Evolutionary conservation across 441 rosid species (phyloP).

Genomic region (Jatropha multifida): DNA sequence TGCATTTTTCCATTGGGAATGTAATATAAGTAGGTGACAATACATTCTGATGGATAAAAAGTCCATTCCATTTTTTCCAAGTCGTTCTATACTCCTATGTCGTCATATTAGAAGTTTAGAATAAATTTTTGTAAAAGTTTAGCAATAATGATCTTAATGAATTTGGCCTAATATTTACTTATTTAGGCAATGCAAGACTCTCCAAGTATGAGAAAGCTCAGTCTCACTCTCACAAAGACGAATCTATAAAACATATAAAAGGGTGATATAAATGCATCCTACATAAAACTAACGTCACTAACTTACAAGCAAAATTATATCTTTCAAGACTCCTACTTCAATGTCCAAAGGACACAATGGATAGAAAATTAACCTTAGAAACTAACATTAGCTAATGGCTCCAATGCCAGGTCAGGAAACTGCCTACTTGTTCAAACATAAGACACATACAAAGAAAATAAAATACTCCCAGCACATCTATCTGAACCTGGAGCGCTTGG

Average conservation of each 20-base stretch:
- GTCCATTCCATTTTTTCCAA: neutral
- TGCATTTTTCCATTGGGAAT: slow-evolving; percentile 1
- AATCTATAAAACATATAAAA: too few relatives aligned
- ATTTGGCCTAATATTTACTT: too few relatives aligned
- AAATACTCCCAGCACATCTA: neutral
- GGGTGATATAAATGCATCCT: too few relatives aligned
- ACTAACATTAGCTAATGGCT: slow-evolving; percentile 6
- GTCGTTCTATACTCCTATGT: neutral
- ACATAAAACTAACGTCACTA: neutral
- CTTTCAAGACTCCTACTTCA: slow-evolving; percentile 9
- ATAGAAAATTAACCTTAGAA: neutral
- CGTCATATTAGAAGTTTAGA: neutral
- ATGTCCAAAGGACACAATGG: neutral
- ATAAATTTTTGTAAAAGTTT: too few relatives aligned
- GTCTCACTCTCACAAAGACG: too few relatives aligned
- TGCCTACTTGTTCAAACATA: neutral
- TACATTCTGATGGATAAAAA: slow-evolving; percentile 3
- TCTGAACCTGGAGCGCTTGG: slow-evolving; percentile 25
- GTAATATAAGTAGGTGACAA: neutral
- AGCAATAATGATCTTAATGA: too few relatives aligned
- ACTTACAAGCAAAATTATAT: slow-evolving; percentile 4
- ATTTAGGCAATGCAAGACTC: too few relatives aligned
- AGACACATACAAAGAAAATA: neutral
- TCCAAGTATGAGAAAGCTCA: too few relatives aligned
- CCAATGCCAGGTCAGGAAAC: slow-evolving; percentile 14